phyloP scores from a whole-genome alignment of 306 rosid genomes.

The Astragalus membranaceus region DNA sequence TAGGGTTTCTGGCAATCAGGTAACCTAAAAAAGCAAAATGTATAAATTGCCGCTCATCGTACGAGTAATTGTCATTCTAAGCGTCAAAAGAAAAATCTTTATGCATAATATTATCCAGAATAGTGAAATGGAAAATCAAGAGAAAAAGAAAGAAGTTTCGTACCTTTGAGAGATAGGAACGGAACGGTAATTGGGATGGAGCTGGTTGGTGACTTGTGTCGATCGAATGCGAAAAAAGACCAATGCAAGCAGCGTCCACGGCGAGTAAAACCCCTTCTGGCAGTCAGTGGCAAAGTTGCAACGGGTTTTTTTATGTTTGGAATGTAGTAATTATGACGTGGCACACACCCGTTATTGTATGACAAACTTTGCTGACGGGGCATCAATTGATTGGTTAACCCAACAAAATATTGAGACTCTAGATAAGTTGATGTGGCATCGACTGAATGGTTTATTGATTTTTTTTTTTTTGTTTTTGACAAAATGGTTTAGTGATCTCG shows the following conservation, averaged over 20 bases:
- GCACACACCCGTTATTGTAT: too few relatives aligned
- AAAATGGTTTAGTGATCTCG: too few relatives aligned
- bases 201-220: background rate
- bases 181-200: background rate
- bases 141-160: background rate
- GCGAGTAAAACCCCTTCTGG: background rate
- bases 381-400: too few relatives aligned
- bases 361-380: too few relatives aligned
- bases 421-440: too few relatives aligned
- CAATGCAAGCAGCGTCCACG: too few relatives aligned
- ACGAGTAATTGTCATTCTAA: background rate
- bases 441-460: too few relatives aligned
- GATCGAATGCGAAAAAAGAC: background rate
- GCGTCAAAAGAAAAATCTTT: too few relatives aligned
- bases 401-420: too few relatives aligned
- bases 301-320: background rate
- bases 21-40: background rate
- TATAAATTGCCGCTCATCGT: background rate
- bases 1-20: background rate
- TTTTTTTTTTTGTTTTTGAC: too few relatives aligned
- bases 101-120: background rate
- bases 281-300: background rate
- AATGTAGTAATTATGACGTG: too few relatives aligned
- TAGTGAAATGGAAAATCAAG: background rate
- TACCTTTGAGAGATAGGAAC: conserved; percentile 16